A percentile compares a stretch with the other conserved stretches of the same genome.
phyloP scores from a whole-genome alignment of 176 grass and related monocot genomes.

The Oryza glaberrima region DNA sequence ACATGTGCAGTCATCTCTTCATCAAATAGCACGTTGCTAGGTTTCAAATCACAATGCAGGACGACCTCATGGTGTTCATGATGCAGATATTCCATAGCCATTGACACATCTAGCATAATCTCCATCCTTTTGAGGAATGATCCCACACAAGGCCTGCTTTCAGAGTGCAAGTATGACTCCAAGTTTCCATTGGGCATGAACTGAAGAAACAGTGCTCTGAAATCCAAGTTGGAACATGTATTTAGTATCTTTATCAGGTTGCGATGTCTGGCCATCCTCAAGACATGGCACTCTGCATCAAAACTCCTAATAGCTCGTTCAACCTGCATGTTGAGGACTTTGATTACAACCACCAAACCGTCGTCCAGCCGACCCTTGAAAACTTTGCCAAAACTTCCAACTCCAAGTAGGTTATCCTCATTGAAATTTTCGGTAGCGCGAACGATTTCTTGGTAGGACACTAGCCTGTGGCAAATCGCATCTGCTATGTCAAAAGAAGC shows the following conservation, averaged over 20 bases:
- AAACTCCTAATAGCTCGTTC: not conserved
- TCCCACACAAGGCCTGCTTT: no score
- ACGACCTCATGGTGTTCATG: no score
- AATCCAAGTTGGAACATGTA: slow-evolving; percentile 9
- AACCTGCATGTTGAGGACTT: not conserved
- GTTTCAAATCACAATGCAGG: no score
- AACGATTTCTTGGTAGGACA: not conserved
- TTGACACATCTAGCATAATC: not conserved
- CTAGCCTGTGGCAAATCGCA: not conserved
- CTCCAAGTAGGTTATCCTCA: not conserved
- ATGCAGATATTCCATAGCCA: no score
- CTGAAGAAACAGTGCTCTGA: slow-evolving; percentile 5
- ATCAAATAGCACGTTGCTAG: no score
- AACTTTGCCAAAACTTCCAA: slow-evolving; percentile 13
- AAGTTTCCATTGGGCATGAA: slow-evolving; percentile 6
- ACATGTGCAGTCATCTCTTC: no score
- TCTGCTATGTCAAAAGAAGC: not conserved
- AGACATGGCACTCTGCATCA: not conserved
- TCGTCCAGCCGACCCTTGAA: not conserved
- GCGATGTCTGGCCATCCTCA: not conserved
- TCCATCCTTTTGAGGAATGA: not conserved
- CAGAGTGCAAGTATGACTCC: not conserved
- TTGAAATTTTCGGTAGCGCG: not conserved
- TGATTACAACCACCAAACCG: not conserved
- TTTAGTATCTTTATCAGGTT: slow-evolving; percentile 4